phyloP scores from a whole-genome alignment of 768 basidiomycete genomes.

The Auricularia sp. region DNA sequence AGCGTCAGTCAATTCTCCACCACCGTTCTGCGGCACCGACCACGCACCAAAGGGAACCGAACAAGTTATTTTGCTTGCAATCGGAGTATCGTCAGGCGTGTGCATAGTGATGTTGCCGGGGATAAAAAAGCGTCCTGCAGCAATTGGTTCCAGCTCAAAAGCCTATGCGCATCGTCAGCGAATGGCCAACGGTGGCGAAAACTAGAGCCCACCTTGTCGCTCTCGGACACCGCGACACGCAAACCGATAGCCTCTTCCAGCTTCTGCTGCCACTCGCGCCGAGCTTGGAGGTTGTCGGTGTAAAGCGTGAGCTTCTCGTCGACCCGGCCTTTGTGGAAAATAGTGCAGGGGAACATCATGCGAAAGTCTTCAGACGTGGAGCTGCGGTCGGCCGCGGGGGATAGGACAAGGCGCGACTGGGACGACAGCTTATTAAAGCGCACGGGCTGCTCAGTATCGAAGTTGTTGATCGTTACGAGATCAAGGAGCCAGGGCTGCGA shows the following conservation, averaged over 20 bases:
- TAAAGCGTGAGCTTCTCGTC: slow-evolving; percentile 29
- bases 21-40: slow-evolving; percentile 4
- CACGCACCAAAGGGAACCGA: slow-evolving; percentile 79
- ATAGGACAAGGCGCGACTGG: neutral
- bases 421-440: neutral
- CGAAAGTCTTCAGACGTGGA: slow-evolving; percentile 12
- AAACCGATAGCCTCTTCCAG: slow-evolving; percentile 27
- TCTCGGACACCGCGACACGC: slow-evolving; percentile 24
- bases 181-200: no score
- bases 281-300: slow-evolving; percentile 21
- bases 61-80: slow-evolving; percentile 85
- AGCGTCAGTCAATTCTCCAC: neutral
- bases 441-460: slow-evolving; percentile 11
- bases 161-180: slow-evolving; percentile 7
- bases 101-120: slow-evolving; percentile 6
- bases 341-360: slow-evolving; percentile 28
- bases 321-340: slow-evolving; percentile 27
- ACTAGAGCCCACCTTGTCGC: slow-evolving; percentile 12
- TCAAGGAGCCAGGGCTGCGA: slow-evolving; percentile 30
- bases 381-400: neutral
- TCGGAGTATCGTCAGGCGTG: neutral
- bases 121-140: slow-evolving; percentile 21
- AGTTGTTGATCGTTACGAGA: slow-evolving; percentile 24
- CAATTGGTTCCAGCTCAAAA: slow-evolving; percentile 25
- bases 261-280: slow-evolving; percentile 27